A percentile compares a stretch with the other conserved stretches of the same genome.
Conservation (phyloP, 176 grass and related monocot species). For the Oryza glaberrima region DNA sequence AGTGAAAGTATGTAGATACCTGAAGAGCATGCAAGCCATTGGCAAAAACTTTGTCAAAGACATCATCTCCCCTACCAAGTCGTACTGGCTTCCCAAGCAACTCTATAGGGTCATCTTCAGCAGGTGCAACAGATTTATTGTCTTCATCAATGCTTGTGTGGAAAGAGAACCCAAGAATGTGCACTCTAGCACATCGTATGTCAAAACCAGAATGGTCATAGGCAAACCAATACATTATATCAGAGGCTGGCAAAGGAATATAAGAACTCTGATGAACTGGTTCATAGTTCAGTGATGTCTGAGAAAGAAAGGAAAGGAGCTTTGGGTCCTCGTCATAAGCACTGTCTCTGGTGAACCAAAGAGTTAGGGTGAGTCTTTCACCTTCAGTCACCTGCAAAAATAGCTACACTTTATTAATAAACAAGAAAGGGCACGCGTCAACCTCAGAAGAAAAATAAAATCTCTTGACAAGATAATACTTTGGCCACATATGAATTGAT, state of each 20-base stretch:
- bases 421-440: neutral
- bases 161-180: slow-evolving; percentile 63
- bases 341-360: slow-evolving; percentile 86
- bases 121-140: slow-evolving; percentile 6
- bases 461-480: slow-evolving; percentile 25
- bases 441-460: slow-evolving; percentile 15
- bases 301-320: slow-evolving; percentile 77
- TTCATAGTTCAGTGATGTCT: slow-evolving; percentile 40
- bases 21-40: slow-evolving; percentile 93
- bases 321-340: slow-evolving; percentile 88
- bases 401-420: slow-evolving; percentile 40
- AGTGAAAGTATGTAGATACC: slow-evolving; percentile 48
- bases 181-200: slow-evolving; percentile 67
- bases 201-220: slow-evolving; percentile 75
- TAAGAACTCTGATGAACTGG: slow-evolving; percentile 46
- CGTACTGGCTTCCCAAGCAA: slow-evolving; percentile 64
- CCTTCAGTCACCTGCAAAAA: slow-evolving; percentile 77
- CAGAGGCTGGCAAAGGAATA: slow-evolving; percentile 72
- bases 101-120: slow-evolving; percentile 55
- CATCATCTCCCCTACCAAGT: slow-evolving; percentile 54
- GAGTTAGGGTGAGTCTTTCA: slow-evolving; percentile 89
- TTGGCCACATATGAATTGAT: neutral
- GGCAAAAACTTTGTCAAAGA: slow-evolving; percentile 70
- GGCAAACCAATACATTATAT: slow-evolving; percentile 88
- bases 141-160: slow-evolving; percentile 16